Conservation (phyloP, 2,329 filamentous ascomycete species). For the Neofusicoccum umdonicola region DNA sequence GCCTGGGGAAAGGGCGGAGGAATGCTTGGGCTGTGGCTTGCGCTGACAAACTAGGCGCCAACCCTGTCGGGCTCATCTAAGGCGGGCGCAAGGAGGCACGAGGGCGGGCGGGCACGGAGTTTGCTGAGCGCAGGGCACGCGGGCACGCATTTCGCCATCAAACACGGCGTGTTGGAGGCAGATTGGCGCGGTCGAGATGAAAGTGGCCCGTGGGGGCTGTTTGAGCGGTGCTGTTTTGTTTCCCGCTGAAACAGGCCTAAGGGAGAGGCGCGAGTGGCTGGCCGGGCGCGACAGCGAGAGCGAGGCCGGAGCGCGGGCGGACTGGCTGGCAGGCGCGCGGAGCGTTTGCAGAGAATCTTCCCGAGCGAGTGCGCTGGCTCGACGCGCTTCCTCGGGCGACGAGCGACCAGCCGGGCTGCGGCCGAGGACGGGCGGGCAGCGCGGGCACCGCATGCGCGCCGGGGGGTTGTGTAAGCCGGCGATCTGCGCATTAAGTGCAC, state of each 20-base stretch:
- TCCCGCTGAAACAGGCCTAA: conserved; percentile 2
- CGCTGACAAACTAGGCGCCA: conserved; percentile 11
- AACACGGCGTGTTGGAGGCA: conserved; percentile 2
- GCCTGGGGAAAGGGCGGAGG: conserved; percentile 11
- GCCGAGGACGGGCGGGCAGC: conserved; percentile 11
- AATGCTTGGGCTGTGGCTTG: conserved; percentile 11
- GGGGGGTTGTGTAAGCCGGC: conserved; percentile 15
- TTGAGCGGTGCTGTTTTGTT: conserved; percentile 12
- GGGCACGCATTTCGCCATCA: neutral
- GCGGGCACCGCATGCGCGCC: conserved; percentile 3
- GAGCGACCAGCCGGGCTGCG: conserved; percentile 6
- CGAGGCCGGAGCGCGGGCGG: neutral
- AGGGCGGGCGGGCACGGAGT: neutral
- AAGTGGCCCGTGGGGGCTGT: conserved; percentile 9
- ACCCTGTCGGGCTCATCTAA: conserved; percentile 1
- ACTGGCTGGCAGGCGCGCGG: neutral
- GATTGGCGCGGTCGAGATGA: neutral
- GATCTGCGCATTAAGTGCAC: conserved; percentile 11
- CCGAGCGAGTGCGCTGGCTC: conserved; percentile 4
- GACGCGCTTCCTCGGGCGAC: neutral
- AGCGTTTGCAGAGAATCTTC: conserved; percentile 2
- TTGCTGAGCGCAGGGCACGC: neutral
- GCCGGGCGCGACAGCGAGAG: no score
- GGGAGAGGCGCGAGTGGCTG: neutral
- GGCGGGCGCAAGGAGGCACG: conserved; percentile 10